Percentiles rank a stretch among this genome's conserved stretches.
Evolutionary conservation across 331 rosid species (phyloP).

Genomic region (Erythrophleum ivorense): DNA sequence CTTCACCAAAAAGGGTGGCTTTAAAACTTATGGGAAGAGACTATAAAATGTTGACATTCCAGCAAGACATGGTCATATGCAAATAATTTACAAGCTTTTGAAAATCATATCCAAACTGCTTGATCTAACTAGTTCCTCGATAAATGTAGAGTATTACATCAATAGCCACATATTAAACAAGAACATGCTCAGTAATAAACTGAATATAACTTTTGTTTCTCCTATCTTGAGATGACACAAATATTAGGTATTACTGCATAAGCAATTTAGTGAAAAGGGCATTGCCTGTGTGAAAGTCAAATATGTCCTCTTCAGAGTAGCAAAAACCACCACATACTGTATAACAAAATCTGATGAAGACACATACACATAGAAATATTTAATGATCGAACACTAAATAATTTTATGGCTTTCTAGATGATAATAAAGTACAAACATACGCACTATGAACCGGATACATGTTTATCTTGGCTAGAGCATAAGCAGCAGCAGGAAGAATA

Average conservation of each 20-base stretch:
- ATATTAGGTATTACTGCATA: constrained; percentile 2
- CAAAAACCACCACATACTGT: constrained; percentile 95
- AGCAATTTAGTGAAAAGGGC: constrained; percentile 23
- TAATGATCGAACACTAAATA: constrained; percentile 17
- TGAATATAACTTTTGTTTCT: constrained; percentile 1
- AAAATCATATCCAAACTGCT: constrained; percentile 22
- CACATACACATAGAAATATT: constrained; percentile 18
- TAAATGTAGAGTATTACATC: constrained; percentile 14
- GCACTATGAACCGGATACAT: constrained; percentile 93
- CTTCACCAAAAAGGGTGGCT: constrained; percentile 25
- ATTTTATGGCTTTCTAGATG: constrained; percentile 31
- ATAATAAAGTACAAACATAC: constrained; percentile 50
- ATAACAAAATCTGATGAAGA: constrained; percentile 70
- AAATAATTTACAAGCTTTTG: constrained; percentile 2
- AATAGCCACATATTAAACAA: constrained; percentile 29
- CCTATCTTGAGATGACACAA: constrained; percentile 18
- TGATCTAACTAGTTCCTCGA: constrained; percentile 4
- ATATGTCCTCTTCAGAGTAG: constrained; percentile 85
- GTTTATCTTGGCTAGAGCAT: constrained; percentile 91
- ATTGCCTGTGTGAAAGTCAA: constrained; percentile 82
- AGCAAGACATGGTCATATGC: background rate
- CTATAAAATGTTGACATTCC: constrained; percentile 19
- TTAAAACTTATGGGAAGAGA: constrained; percentile 19
- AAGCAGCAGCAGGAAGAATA: constrained; percentile 82
- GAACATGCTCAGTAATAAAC: constrained; percentile 16